Evolutionary conservation across 371 early-diverging fungal species (phyloP).

Genomic region (Umbelopsis sp.): DNA sequence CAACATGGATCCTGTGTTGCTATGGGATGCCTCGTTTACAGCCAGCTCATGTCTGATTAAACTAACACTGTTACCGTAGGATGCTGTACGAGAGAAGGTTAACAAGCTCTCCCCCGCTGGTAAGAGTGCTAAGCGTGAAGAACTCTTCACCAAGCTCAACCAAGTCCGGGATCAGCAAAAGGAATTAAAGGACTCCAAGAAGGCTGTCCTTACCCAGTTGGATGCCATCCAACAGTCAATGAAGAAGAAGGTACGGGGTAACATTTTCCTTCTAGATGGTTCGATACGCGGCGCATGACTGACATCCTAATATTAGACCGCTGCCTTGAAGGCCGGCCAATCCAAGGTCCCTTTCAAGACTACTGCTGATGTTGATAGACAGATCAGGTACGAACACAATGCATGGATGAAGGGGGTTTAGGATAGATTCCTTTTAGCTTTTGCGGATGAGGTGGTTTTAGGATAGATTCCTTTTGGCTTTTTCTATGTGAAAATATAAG

Average conservation of each 20-base stretch:
- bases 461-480: too few species aligned
- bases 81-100: conserved; percentile 64
- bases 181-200: conserved; percentile 57
- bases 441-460: too few species aligned
- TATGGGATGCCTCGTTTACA: not conserved
- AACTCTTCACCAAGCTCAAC: conserved; percentile 63
- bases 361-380: conserved; percentile 77
- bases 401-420: not conserved
- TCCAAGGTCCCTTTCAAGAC: conserved; percentile 81
- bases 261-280: conserved; percentile 20
- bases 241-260: conserved; percentile 70
- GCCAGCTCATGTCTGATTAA: not conserved
- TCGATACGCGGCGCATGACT: conserved; percentile 20
- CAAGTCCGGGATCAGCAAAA: conserved; percentile 67
- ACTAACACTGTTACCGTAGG: conserved; percentile 38
- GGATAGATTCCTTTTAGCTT: too few species aligned
- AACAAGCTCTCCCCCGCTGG: conserved; percentile 46
- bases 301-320: conserved; percentile 60
- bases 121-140: conserved; percentile 52
- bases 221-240: conserved; percentile 69
- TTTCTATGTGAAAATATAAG: too few species aligned
- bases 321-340: conserved; percentile 68
- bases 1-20: too few species aligned
- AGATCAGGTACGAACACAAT: conserved; percentile 62
- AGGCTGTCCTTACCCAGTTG: conserved; percentile 65